Conservation (phyloP, 352 stramenopile genomes). For the Globisporangium nagaii region DNA sequence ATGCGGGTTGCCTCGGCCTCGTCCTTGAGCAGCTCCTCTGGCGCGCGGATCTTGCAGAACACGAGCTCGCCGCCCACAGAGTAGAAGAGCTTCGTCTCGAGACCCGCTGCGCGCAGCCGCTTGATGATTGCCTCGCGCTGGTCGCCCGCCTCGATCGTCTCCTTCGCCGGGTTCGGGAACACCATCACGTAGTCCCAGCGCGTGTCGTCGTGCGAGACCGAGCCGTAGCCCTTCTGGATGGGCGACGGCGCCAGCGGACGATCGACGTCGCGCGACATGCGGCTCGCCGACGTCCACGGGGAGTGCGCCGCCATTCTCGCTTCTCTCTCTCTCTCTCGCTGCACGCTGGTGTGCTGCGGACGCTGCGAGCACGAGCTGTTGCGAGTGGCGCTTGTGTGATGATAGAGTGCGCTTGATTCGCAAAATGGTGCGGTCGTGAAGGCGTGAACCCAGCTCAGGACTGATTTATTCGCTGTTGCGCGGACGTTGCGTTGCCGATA, state of each 20-base stretch:
- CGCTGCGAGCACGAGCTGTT: too few relatives aligned
- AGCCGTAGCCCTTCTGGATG: constrained; percentile 36
- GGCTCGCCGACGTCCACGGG: constrained; percentile 15
- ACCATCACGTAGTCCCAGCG: constrained; percentile 86
- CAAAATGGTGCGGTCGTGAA: too few relatives aligned
- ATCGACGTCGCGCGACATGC: constrained; percentile 16
- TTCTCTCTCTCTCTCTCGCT: neutral
- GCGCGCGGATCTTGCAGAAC: constrained; percentile 79
- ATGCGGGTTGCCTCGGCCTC: constrained; percentile 70
- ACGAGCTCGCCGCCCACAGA: constrained; percentile 60
- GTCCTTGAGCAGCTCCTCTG: constrained; percentile 63
- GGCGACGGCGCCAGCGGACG: constrained; percentile 24
- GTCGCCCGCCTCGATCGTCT: constrained; percentile 51
- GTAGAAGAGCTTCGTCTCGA: constrained; percentile 74
- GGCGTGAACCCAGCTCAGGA: too few relatives aligned
- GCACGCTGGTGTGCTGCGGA: too few relatives aligned
- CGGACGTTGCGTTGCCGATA: too few relatives aligned
- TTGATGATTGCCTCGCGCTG: constrained; percentile 77
- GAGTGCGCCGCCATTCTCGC: constrained; percentile 4
- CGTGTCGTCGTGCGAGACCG: constrained; percentile 25
- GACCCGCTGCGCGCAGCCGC: constrained; percentile 48
- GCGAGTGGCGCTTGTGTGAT: too few relatives aligned
- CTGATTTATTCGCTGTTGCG: too few relatives aligned
- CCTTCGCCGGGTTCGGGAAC: constrained; percentile 69
- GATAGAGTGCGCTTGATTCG: too few relatives aligned